phyloP scores from a whole-genome alignment of 192 early-diverging fungal species.

The Linnemannia exigua region DNA sequence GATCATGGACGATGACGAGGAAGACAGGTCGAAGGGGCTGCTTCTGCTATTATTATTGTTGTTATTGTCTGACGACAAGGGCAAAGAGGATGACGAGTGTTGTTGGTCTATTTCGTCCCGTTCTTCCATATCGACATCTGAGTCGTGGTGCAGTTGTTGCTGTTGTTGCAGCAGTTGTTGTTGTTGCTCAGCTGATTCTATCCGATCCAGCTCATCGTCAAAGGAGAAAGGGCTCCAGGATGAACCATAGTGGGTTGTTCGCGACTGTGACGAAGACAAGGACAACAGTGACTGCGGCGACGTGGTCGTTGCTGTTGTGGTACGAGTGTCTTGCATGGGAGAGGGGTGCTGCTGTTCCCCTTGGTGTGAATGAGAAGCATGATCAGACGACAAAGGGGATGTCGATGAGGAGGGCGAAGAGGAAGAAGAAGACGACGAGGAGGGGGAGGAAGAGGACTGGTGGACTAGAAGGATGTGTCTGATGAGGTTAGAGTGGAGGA shows the following conservation, averaged over 20 bases:
- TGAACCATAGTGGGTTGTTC: too few species aligned
- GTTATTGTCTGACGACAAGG: not conserved
- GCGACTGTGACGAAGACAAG: not conserved
- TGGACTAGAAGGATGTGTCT: constrained; percentile 47
- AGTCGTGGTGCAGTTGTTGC: too few species aligned
- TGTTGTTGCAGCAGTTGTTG: not conserved
- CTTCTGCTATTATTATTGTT: too few species aligned
- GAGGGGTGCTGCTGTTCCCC: not conserved
- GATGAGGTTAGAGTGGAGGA: constrained; percentile 50
- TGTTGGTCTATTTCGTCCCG: constrained; percentile 5
- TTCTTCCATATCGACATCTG: constrained; percentile 36
- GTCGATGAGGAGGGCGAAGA: too few species aligned
- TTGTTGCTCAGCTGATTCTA: constrained; percentile 1
- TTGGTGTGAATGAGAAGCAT: constrained; percentile 4
- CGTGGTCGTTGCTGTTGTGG: not conserved
- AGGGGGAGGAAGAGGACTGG: not conserved
- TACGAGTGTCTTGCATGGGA: not conserved
- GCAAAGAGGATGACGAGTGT: not conserved
- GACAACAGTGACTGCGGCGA: constrained; percentile 14
- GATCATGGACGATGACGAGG: not conserved
- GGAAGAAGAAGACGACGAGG: not conserved
- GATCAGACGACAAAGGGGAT: not conserved
- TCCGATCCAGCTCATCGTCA: constrained; percentile 46
- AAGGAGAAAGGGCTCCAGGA: constrained; percentile 33
- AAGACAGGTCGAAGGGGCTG: not conserved